Conservation (phyloP, 495 filamentous ascomycete genomes). For the Podospora fimiseda region DNA sequence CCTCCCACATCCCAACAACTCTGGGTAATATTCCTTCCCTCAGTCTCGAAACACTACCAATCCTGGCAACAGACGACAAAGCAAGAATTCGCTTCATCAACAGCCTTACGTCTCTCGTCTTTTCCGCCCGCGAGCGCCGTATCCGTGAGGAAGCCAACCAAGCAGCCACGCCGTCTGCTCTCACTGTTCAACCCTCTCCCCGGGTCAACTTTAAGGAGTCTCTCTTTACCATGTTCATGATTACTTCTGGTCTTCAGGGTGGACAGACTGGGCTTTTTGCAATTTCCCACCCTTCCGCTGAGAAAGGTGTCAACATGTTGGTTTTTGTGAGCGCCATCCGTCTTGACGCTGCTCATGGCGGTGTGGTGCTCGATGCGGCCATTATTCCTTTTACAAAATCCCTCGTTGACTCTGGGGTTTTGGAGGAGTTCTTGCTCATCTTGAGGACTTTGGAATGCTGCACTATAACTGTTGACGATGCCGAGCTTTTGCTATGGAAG, state of each 20-base stretch:
- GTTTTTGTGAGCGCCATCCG: slow-evolving; percentile 36
- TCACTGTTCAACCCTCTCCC: neutral
- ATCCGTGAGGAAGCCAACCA: slow-evolving; percentile 19
- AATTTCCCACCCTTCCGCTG: slow-evolving; percentile 21
- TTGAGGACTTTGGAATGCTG: slow-evolving; percentile 21
- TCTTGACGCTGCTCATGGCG: slow-evolving; percentile 35
- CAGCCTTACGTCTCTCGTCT: slow-evolving; percentile 29
- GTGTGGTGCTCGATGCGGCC: slow-evolving; percentile 43
- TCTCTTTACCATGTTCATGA: slow-evolving; percentile 39
- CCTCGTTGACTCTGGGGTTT: slow-evolving; percentile 16
- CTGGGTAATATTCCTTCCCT: slow-evolving; percentile 35
- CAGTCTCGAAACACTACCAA: slow-evolving; percentile 38
- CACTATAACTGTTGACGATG: slow-evolving; percentile 31
- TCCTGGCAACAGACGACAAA: slow-evolving; percentile 27
- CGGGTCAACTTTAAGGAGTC: slow-evolving; percentile 46
- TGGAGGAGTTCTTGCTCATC: slow-evolving; percentile 26
- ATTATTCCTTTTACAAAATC: slow-evolving; percentile 37
- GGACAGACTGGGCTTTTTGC: slow-evolving; percentile 31
- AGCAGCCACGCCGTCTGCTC: slow-evolving; percentile 6
- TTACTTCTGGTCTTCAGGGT: slow-evolving; percentile 36
- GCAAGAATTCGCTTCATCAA: slow-evolving; percentile 29
- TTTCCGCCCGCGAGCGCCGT: slow-evolving; percentile 36
- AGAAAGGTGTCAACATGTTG: slow-evolving; percentile 31
- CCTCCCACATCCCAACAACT: slow-evolving; percentile 18
- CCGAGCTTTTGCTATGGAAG: slow-evolving; percentile 48